These are phyloP conservation scores for Rubia peregrina DNA, from an alignment of 305 asterid species.

Conservation along the genomic window DNA sequence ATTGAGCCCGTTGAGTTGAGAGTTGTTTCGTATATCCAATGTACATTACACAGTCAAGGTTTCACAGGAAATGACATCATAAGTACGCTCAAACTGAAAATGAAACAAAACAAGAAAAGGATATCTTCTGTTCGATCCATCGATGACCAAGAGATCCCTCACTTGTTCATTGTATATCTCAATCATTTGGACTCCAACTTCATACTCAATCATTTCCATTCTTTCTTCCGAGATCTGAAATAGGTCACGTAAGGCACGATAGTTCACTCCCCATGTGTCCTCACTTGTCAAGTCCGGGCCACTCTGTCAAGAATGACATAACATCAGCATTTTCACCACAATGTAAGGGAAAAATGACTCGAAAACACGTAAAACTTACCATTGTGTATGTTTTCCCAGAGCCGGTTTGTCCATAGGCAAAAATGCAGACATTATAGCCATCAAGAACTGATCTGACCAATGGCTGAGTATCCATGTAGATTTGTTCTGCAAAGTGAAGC, in stretches of 20 bases:
- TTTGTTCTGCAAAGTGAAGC: slow-evolving; percentile 56
- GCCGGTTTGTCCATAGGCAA: slow-evolving; percentile 95
- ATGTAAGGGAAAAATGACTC: not conserved
- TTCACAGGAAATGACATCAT: slow-evolving; percentile 4
- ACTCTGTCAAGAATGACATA: slow-evolving; percentile 43
- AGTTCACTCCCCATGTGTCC: slow-evolving; percentile 90
- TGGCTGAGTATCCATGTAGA: slow-evolving; percentile 70
- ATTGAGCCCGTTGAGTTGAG: slow-evolving; percentile 86
- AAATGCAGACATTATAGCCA: slow-evolving; percentile 86
- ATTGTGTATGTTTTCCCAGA: slow-evolving; percentile 93
- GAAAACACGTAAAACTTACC: slow-evolving; percentile 32
- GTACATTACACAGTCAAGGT: slow-evolving; percentile 47
- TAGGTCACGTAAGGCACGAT: slow-evolving; percentile 73
- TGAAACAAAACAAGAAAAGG: slow-evolving; percentile 35
- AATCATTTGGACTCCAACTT: slow-evolving; percentile 89
- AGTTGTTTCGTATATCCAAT: slow-evolving; percentile 81
- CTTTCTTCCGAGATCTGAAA: slow-evolving; percentile 62
- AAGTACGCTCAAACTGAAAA: not conserved
- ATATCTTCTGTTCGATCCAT: slow-evolving; percentile 70
- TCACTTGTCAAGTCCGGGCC: slow-evolving; percentile 86
- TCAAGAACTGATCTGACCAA: slow-evolving; percentile 82
- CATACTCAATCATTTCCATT: slow-evolving; percentile 54
- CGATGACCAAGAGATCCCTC: slow-evolving; percentile 83
- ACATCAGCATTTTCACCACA: not conserved
- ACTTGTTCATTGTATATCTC: slow-evolving; percentile 96